Base-by-base conservation (phyloP, 768 basidiomycete genomes). In the Cystoderma amianthinum region DNA sequence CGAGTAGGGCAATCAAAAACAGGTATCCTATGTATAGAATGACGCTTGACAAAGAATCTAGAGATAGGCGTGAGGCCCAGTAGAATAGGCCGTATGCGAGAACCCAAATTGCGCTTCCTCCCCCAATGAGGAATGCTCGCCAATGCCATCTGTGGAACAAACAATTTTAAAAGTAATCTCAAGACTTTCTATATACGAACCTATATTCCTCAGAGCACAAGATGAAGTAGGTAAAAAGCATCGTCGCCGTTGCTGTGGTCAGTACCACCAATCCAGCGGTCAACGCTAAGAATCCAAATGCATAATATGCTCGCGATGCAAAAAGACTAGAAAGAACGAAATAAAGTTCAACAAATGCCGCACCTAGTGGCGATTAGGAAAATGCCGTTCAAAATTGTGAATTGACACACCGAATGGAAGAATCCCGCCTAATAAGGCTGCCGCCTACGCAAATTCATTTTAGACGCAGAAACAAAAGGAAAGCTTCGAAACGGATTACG, bases 201-300 rank as follows among this genome's bases (percentile, higher is more conserved):
- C 89, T 70, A 59, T 96, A 97, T 53, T 98, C 93, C 60, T 97
- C 95, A 4, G 91, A 86, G 47, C 94, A 97, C 12, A 98, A 73
- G 39, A 80, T 71, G 63, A 97, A 96, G 63, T 98, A 93, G 3
- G 83, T 82, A 59, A 88, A 88, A 12, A 89, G 71, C 47, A 97
- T 89, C 3, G 89, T 79, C 30, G 93, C 86, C 0, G 94, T 95
- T 3, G 92, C 94, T 0, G 91, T 85, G 12, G 92, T 96, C 21
- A 97, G 65, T 37, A 74, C 73, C 19, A 93, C 87, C 20, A 97
- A 80, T 11, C 75, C 73, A 38, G 85, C 85, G 0, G 92, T 94
- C 41, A 97, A 65, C 19, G 91, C 86, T 33, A 97, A 63, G 67
- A 97, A 97, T 12, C 95, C 95, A 57, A 97, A 97, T 9, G 95